These are phyloP conservation scores for Leccinellum rugosiceps DNA, from an alignment of 768 basidiomycete genomes.

Conservation along the genomic window DNA sequence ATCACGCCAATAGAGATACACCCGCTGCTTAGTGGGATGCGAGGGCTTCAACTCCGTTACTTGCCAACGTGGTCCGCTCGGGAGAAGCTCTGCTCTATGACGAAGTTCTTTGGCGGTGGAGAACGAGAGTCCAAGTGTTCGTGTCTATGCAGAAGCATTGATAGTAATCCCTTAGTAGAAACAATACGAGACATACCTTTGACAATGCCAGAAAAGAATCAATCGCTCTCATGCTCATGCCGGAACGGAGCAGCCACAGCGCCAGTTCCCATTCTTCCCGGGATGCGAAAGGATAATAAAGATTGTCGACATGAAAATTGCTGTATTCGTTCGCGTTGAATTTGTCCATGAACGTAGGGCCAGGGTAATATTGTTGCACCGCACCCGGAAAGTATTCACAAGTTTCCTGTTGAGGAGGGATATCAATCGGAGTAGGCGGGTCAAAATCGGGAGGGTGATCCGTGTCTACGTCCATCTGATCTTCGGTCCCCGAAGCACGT, in stretches of 20 bases:
- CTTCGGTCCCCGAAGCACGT: background rate
- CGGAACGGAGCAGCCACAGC: background rate
- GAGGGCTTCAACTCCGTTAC: background rate
- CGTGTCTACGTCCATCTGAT: background rate
- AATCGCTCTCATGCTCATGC: background rate
- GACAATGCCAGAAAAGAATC: background rate
- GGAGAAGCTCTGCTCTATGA: too few relatives aligned
- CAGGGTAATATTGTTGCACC: background rate
- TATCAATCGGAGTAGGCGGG: background rate
- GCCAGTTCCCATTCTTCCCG: background rate
- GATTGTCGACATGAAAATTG: background rate
- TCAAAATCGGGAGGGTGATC: background rate
- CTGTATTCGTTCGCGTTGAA: background rate
- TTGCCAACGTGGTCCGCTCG: background rate
- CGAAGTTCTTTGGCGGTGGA: too few relatives aligned
- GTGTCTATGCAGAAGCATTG: background rate
- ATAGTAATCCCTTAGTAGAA: background rate
- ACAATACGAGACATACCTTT: background rate
- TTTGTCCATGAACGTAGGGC: background rate
- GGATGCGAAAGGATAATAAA: background rate
- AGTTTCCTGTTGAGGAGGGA: background rate
- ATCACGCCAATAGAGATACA: background rate
- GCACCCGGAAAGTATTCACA: background rate
- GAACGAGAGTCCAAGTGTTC: background rate
- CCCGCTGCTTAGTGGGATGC: background rate